These are phyloP conservation scores for Xylariaceae sp. DNA, from an alignment of 2,329 filamentous ascomycete species.

Conservation along the genomic window DNA sequence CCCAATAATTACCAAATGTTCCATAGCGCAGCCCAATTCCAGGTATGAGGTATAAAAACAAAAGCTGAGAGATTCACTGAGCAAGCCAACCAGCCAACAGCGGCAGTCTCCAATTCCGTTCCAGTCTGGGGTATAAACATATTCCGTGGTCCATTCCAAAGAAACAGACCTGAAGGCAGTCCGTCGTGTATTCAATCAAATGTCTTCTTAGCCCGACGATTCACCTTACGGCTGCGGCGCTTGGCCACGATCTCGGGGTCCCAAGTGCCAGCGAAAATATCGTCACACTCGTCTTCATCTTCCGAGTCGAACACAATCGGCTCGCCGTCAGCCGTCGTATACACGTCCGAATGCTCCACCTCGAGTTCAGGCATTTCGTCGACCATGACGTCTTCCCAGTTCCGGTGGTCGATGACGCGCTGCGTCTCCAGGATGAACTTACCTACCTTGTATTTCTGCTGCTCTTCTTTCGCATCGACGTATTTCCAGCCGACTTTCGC, in stretches of 20 bases:
- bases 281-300: slow-evolving; percentile 64
- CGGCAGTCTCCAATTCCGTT: not conserved
- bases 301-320: slow-evolving; percentile 56
- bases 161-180: no score
- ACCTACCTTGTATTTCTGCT: slow-evolving; percentile 63
- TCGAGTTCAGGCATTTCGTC: slow-evolving; percentile 20
- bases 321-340: slow-evolving; percentile 15
- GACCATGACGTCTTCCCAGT: slow-evolving; percentile 46
- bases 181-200: slow-evolving; percentile 1
- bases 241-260: slow-evolving; percentile 47
- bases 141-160: not conserved
- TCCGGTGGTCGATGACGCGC: slow-evolving; percentile 46
- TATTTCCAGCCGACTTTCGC: slow-evolving; percentile 65
- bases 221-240: slow-evolving; percentile 37
- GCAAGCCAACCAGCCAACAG: no score
- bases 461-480: slow-evolving; percentile 54
- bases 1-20: no score
- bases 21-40: not conserved
- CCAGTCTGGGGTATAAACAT: not conserved
- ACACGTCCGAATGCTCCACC: slow-evolving; percentile 12
- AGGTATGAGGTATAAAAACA: not conserved
- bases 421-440: slow-evolving; percentile 65
- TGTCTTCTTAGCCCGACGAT: slow-evolving; percentile 12
- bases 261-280: slow-evolving; percentile 61
- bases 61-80: no score